A percentile compares a stretch with the other conserved stretches of the same genome.
Conservation (phyloP, 257 asterid genomes). For the Ilex asprella region DNA sequence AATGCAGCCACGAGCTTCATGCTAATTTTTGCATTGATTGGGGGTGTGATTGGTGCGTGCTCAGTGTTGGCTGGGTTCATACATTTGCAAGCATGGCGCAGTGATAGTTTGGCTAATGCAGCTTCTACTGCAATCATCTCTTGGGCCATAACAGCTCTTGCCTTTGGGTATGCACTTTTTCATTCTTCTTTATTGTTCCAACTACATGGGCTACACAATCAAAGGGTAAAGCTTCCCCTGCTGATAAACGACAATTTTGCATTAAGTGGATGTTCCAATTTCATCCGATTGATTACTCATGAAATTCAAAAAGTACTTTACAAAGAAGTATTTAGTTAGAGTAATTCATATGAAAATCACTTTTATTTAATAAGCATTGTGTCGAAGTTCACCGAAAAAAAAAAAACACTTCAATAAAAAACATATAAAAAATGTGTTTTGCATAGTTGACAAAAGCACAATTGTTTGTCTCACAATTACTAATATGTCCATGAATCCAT, state of each 20-base stretch:
- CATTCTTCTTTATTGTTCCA: not conserved
- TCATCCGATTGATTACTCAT: too few relatives aligned
- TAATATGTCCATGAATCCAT: not conserved
- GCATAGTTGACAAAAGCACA: not conserved
- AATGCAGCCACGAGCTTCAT: slow-evolving; percentile 61
- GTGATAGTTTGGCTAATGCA: slow-evolving; percentile 46
- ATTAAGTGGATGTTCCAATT: too few relatives aligned
- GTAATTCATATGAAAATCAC: not conserved
- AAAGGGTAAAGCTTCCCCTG: too few relatives aligned
- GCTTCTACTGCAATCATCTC: slow-evolving; percentile 45
- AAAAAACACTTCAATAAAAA: too few relatives aligned
- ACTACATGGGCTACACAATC: too few relatives aligned
- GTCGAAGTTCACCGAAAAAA: not conserved
- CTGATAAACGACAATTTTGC: too few relatives aligned
- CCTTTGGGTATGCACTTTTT: slow-evolving; percentile 47
- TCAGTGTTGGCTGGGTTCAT: slow-evolving; percentile 38
- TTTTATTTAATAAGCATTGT: too few relatives aligned
- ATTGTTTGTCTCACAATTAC: not conserved
- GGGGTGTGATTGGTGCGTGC: slow-evolving; percentile 52
- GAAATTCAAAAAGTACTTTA: too few relatives aligned
- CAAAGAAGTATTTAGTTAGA: too few relatives aligned
- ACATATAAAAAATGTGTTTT: too few relatives aligned
- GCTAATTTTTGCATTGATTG: slow-evolving; percentile 46
- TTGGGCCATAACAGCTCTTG: slow-evolving; percentile 52
- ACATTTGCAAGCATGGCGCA: slow-evolving; percentile 51